Conservation (phyloP, 495 filamentous ascomycete species). For the Penicillium ochrochloron region DNA sequence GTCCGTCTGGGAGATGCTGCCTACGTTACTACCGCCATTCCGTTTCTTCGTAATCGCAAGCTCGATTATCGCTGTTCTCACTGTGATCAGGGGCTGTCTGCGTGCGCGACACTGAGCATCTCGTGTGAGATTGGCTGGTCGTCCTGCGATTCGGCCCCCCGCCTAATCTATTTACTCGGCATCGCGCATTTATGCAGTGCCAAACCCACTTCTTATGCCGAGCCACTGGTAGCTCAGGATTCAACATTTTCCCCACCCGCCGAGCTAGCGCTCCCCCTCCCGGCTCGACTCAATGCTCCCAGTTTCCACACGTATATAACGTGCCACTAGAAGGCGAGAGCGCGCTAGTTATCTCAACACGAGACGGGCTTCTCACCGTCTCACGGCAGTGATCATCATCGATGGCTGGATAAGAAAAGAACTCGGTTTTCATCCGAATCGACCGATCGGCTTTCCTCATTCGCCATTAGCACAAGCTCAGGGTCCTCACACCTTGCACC, state of each 20-base stretch:
- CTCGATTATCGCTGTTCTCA: slow-evolving; percentile 20
- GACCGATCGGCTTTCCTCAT: background rate
- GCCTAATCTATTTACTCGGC: background rate
- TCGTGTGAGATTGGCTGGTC: background rate
- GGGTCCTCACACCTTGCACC: background rate
- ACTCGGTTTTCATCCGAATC: background rate
- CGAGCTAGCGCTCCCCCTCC: background rate
- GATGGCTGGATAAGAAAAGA: background rate
- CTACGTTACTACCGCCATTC: background rate
- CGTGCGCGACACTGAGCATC: slow-evolving; percentile 21
- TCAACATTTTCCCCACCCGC: background rate
- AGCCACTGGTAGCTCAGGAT: background rate
- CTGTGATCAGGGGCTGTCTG: slow-evolving; percentile 20
- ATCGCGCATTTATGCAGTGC: slow-evolving; percentile 1
- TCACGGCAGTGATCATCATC: background rate
- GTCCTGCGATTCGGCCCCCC: background rate
- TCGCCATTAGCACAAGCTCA: background rate
- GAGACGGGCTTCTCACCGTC: background rate
- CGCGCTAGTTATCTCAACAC: background rate
- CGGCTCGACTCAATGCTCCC: background rate
- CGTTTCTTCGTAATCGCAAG: slow-evolving; percentile 19
- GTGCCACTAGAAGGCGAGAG: background rate
- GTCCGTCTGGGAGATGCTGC: slow-evolving; percentile 5
- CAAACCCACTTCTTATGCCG: slow-evolving; percentile 3
- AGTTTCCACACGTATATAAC: background rate